Percentiles rank a stretch among this genome's conserved stretches.
phyloP scores from a whole-genome alignment of 2,329 filamentous ascomycete genomes.

The Xylariales sp. region DNA sequence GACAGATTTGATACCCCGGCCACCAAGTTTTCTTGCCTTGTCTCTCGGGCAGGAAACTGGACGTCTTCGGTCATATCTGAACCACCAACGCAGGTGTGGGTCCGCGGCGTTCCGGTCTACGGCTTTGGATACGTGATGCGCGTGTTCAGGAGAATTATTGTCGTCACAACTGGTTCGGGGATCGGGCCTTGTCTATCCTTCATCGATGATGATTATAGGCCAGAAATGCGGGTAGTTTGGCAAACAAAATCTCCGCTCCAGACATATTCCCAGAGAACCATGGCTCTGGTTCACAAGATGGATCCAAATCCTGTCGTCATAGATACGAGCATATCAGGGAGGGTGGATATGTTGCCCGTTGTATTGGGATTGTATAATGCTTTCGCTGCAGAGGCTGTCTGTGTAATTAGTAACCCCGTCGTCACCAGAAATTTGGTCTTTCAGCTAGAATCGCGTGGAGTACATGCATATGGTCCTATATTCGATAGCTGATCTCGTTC shows the following conservation, averaged over 20 bases:
- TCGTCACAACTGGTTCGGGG: conserved; percentile 69
- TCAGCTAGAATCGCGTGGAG: conserved; percentile 59
- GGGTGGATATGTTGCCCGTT: conserved; percentile 50
- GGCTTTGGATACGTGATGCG: conserved; percentile 65
- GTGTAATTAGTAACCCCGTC: conserved; percentile 67
- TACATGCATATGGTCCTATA: conserved; percentile 69
- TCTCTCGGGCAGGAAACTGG: conserved; percentile 79
- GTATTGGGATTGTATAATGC: conserved; percentile 50
- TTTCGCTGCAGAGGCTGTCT: conserved; percentile 63
- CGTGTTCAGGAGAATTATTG: conserved; percentile 60
- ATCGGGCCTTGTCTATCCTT: conserved; percentile 66
- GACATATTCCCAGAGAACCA: conserved; percentile 57
- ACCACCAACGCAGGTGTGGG: conserved; percentile 60
- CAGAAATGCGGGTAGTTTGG: conserved; percentile 64
- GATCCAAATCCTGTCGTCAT: conserved; percentile 63
- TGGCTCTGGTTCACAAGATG: conserved; percentile 49
- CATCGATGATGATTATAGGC: conserved; percentile 42
- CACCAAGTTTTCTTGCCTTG: conserved; percentile 58
- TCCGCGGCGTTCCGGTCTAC: conserved; percentile 61
- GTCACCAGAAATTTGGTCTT: conserved; percentile 67
- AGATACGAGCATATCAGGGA: conserved; percentile 57
- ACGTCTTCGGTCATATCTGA: conserved; percentile 59
- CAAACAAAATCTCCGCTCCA: conserved; percentile 55
- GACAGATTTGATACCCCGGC: conserved; percentile 35
- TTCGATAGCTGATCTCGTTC: conserved; percentile 63